Conservation (phyloP, 805 yeast genomes). For the Sugiyamaella marilandica region DNA sequence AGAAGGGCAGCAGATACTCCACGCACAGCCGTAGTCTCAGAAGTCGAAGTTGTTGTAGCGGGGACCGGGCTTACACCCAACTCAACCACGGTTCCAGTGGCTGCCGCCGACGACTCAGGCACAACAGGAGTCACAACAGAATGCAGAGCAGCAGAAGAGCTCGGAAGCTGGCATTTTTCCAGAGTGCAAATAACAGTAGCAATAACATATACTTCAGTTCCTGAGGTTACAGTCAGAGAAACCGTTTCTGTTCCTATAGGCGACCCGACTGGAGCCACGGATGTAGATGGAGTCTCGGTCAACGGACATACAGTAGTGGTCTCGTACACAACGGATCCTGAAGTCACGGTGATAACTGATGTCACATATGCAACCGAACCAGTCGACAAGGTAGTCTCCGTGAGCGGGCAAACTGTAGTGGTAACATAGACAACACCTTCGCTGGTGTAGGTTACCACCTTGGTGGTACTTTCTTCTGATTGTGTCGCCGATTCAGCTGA, state of each 20-base stretch:
- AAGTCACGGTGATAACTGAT: constrained; percentile 8
- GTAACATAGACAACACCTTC: constrained; percentile 6
- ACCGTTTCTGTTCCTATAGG: constrained; percentile 5
- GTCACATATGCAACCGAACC: neutral
- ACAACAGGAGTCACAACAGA: too few species aligned
- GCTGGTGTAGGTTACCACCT: constrained; percentile 7
- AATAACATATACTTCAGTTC: neutral
- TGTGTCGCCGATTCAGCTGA: neutral
- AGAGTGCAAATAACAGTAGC: neutral
- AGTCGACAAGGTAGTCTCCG: neutral
- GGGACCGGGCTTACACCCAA: neutral
- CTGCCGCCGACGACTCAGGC: too few species aligned
- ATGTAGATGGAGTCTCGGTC: constrained; percentile 5
- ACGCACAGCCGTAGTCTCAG: neutral
- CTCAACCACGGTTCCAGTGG: too few species aligned
- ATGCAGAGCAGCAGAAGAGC: neutral
- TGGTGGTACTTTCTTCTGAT: neutral
- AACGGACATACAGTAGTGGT: constrained; percentile 18
- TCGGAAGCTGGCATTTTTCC: neutral
- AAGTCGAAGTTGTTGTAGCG: neutral
- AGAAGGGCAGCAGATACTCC: too few species aligned
- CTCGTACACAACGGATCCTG: constrained; percentile 8
- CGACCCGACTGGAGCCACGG: neutral
- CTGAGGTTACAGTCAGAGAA: neutral
- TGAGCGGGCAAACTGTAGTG: constrained; percentile 14